phyloP scores from a whole-genome alignment of 768 basidiomycete genomes.

The Jaapia argillacea region DNA sequence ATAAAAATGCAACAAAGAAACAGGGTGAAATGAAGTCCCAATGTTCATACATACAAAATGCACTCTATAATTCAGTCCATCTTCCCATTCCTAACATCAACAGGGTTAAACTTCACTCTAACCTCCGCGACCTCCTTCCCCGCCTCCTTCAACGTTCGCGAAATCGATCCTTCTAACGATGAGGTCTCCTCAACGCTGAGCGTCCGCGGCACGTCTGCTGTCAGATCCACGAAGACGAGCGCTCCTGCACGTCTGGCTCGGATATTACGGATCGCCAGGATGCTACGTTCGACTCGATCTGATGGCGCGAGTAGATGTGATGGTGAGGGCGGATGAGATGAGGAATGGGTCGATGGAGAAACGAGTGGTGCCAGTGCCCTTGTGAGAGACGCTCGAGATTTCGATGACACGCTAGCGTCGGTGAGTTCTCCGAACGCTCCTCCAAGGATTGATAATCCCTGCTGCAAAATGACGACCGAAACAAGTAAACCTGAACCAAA shows the following conservation, averaged over 20 bases:
- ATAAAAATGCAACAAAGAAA: too few species aligned
- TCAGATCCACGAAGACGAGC: constrained; percentile 74
- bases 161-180: constrained; percentile 53
- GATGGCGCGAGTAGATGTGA: not conserved
- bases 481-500: constrained; percentile 61
- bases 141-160: constrained; percentile 38
- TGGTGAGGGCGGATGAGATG: not conserved
- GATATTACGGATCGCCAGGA: constrained; percentile 39
- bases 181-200: constrained; percentile 51
- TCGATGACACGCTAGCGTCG: constrained; percentile 65
- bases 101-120: constrained; percentile 48
- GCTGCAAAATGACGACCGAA: constrained; percentile 80
- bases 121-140: constrained; percentile 68
- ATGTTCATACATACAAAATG: too few species aligned
- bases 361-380: constrained; percentile 48
- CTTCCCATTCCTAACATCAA: too few species aligned
- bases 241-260: constrained; percentile 76
- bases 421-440: constrained; percentile 76
- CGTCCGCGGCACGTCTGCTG: constrained; percentile 52
- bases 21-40: too few species aligned
- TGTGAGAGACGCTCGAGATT: constrained; percentile 42
- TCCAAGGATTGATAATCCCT: constrained; percentile 57
- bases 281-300: constrained; percentile 6
- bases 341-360: constrained; percentile 16
- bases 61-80: too few species aligned